A percentile compares a stretch with the other conserved stretches of the same genome.
phyloP scores from a whole-genome alignment of 2,329 filamentous ascomycete species.

The Aureobasidium namibiae region DNA sequence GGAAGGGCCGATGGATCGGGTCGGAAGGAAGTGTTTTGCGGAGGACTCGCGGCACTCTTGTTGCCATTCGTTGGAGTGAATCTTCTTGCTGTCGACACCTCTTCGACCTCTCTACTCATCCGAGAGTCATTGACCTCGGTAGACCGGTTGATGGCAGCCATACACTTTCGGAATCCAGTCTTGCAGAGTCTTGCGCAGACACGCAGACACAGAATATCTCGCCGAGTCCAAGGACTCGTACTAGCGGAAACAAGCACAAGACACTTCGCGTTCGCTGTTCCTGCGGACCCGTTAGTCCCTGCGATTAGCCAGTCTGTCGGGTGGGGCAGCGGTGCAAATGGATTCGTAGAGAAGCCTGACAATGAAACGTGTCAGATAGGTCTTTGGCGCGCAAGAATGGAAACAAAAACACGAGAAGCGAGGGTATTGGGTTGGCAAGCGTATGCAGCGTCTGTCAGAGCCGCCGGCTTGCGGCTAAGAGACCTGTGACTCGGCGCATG shows the following conservation, averaged over 20 bases:
- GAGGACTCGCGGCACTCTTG: not conserved
- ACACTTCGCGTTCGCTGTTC: not conserved
- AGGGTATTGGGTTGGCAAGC: not conserved
- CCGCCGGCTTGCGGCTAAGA: slow-evolving; percentile 6
- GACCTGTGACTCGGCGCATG: not conserved
- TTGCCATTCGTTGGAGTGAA: slow-evolving; percentile 11
- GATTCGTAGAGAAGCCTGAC: not conserved
- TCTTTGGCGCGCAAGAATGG: slow-evolving; percentile 1
- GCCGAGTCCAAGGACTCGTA: not conserved
- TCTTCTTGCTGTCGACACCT: not conserved
- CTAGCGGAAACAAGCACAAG: not conserved
- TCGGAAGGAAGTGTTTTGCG: slow-evolving; percentile 1
- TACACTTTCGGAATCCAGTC: not conserved
- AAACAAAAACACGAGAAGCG: slow-evolving; percentile 11
- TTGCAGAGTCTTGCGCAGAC: not conserved
- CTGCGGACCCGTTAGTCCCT: slow-evolving; percentile 2
- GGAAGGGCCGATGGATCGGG: not conserved
- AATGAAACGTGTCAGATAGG: not conserved
- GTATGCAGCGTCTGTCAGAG: slow-evolving; percentile 9
- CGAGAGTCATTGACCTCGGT: slow-evolving; percentile 7
- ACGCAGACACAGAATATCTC: not conserved
- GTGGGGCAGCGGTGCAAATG: not conserved
- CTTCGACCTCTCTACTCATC: not conserved
- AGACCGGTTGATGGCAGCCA: slow-evolving; percentile 5
- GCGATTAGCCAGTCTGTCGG: not conserved